Evolutionary conservation across 2,329 filamentous ascomycete genomes (phyloP).

Genomic region (Podosphaera xanthii): DNA sequence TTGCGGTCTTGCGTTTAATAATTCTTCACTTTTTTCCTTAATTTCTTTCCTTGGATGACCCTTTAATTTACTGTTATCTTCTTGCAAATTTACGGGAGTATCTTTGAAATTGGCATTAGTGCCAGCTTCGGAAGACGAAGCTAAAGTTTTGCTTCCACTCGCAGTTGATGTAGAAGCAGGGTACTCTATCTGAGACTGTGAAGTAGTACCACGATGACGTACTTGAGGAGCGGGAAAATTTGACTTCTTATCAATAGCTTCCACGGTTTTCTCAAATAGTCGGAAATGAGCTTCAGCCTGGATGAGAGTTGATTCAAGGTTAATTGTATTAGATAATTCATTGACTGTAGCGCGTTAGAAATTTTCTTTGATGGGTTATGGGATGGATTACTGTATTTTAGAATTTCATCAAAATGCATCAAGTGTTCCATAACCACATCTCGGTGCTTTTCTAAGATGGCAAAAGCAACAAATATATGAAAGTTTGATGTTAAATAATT

Average conservation of each 20-base stretch:
- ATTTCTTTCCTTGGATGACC: constrained; percentile 4
- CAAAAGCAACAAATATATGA: constrained; percentile 81
- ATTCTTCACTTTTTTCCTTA: constrained; percentile 7
- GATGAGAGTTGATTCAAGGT: constrained; percentile 65
- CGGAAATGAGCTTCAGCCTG: constrained; percentile 75
- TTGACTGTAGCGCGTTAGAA: constrained; percentile 38
- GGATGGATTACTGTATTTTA: constrained; percentile 61
- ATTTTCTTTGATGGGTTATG: background rate
- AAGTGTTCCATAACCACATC: constrained; percentile 90
- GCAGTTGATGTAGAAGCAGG: constrained; percentile 4
- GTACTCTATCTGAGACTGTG: background rate
- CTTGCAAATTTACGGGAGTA: constrained; percentile 10
- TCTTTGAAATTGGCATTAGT: constrained; percentile 1
- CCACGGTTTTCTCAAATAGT: constrained; percentile 69
- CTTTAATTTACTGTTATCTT: constrained; percentile 8
- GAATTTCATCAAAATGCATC: constrained; percentile 82
- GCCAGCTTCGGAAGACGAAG: constrained; percentile 1
- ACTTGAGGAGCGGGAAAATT: constrained; percentile 45
- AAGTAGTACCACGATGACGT: constrained; percentile 11
- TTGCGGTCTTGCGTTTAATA: constrained; percentile 17
- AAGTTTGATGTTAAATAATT: constrained; percentile 77
- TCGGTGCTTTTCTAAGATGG: constrained; percentile 88
- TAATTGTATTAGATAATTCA: constrained; percentile 80
- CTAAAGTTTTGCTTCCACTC: constrained; percentile 8
- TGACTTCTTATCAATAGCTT: constrained; percentile 77